A percentile compares a stretch with the other conserved stretches of the same genome.
These are phyloP conservation scores for Candida pseudofarinosa DNA, from an alignment of 805 yeast genomes.

Conservation along the genomic window DNA sequence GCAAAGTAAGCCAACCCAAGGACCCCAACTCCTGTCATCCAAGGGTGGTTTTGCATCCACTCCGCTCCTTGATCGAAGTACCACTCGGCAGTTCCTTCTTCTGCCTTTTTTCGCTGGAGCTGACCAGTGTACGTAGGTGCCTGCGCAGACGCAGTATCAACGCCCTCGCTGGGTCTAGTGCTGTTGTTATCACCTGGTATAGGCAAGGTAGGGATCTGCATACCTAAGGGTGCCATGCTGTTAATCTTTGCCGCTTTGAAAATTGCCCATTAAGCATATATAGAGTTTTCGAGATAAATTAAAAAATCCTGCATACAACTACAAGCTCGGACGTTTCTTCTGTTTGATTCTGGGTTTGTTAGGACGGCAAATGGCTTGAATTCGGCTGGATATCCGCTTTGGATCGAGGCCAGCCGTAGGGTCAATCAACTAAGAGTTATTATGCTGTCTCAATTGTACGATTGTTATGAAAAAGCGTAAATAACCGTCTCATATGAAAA, in stretches of 20 bases:
- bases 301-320: background rate
- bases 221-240: slow-evolving; percentile 19
- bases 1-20: slow-evolving; percentile 59
- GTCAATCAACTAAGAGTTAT: too few species aligned
- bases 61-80: slow-evolving; percentile 59
- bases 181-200: slow-evolving; percentile 48
- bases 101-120: slow-evolving; percentile 36
- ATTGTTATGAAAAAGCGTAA: background rate
- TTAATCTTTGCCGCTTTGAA: background rate
- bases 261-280: background rate
- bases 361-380: too few species aligned
- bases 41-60: slow-evolving; percentile 73
- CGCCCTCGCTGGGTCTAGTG: slow-evolving; percentile 18
- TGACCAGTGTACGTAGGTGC: slow-evolving; percentile 31
- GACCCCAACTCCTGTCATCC: slow-evolving; percentile 65
- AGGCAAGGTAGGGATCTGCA: slow-evolving; percentile 54
- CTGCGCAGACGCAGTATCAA: slow-evolving; percentile 8
- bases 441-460: too few species aligned
- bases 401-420: too few species aligned
- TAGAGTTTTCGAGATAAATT: background rate
- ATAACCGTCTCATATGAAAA: too few species aligned
- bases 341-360: background rate
- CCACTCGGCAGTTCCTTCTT: slow-evolving; percentile 50
- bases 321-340: background rate
- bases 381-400: too few species aligned